phyloP scores from a whole-genome alignment of 2,329 filamentous ascomycete species.

The Trichocomaceae sp. region DNA sequence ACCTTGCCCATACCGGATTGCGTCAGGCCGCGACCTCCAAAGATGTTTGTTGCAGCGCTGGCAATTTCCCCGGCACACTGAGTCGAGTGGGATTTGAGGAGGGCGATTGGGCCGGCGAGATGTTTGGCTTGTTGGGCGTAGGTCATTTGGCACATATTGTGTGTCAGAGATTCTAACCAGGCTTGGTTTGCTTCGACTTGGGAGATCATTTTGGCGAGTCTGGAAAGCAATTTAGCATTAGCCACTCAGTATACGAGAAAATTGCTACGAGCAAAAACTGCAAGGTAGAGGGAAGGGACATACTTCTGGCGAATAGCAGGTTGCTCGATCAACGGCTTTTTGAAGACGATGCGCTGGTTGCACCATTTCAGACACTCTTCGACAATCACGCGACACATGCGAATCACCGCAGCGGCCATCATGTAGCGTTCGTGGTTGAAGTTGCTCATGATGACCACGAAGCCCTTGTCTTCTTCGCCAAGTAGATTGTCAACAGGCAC shows the following conservation, averaged over 20 bases:
- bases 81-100: constrained; percentile 74
- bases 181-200: constrained; percentile 75
- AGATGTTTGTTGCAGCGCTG: constrained; percentile 78
- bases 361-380: constrained; percentile 86
- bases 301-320: constrained; percentile 75
- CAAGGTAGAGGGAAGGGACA: constrained; percentile 15
- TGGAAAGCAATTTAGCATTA: constrained; percentile 23
- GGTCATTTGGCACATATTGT: constrained; percentile 81
- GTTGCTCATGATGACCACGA: constrained; percentile 76
- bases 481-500: constrained; percentile 72
- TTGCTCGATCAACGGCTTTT: constrained; percentile 74
- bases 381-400: constrained; percentile 61
- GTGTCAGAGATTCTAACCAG: constrained; percentile 77
- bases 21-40: constrained; percentile 73
- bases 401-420: constrained; percentile 62
- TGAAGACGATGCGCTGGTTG: constrained; percentile 78
- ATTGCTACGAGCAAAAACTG: no score
- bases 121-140: constrained; percentile 69
- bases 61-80: constrained; percentile 75
- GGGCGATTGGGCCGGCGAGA: constrained; percentile 71
- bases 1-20: constrained; percentile 75
- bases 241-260: background rate
- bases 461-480: constrained; percentile 78
- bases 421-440: constrained; percentile 84
- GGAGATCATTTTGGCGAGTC: constrained; percentile 79